Conservation (phyloP, 1,139 yeast genomes). For the Wickerhamiella pararugosa region DNA sequence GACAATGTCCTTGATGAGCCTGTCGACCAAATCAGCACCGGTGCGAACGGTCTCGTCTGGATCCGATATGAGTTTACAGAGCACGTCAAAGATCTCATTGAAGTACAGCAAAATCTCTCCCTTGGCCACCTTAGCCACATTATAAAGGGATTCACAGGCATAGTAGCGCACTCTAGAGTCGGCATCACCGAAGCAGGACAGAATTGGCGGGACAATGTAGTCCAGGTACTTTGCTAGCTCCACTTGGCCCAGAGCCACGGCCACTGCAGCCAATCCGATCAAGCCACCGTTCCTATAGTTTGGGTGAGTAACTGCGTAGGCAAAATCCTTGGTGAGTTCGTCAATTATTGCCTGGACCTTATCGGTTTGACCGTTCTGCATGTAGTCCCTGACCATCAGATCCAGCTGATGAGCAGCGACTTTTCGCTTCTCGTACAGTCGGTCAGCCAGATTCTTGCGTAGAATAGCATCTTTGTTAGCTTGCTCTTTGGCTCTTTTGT, state of each 20-base stretch:
- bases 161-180: conserved; percentile 93
- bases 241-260: conserved; percentile 59
- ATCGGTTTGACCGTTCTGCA: conserved; percentile 51
- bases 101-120: conserved; percentile 86
- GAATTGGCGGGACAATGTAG: conserved; percentile 79
- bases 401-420: conserved; percentile 89
- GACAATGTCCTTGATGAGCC: conserved; percentile 86
- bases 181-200: conserved; percentile 93
- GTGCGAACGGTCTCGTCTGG: conserved; percentile 81
- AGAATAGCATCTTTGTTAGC: conserved; percentile 47
- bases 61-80: conserved; percentile 82
- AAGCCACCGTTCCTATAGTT: conserved; percentile 64
- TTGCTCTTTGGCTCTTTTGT: background rate
- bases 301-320: conserved; percentile 64
- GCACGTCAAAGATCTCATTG: conserved; percentile 86
- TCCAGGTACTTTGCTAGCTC: conserved; percentile 64
- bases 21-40: conserved; percentile 87
- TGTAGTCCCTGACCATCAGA: conserved; percentile 55
- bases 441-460: conserved; percentile 72
- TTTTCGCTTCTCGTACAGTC: conserved; percentile 86
- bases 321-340: conserved; percentile 53
- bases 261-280: conserved; percentile 64
- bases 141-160: conserved; percentile 92
- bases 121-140: conserved; percentile 91
- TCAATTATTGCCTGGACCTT: conserved; percentile 55